Base-by-base conservation (phyloP, 345 rosid genomes). In the Durio zibethinus region DNA sequence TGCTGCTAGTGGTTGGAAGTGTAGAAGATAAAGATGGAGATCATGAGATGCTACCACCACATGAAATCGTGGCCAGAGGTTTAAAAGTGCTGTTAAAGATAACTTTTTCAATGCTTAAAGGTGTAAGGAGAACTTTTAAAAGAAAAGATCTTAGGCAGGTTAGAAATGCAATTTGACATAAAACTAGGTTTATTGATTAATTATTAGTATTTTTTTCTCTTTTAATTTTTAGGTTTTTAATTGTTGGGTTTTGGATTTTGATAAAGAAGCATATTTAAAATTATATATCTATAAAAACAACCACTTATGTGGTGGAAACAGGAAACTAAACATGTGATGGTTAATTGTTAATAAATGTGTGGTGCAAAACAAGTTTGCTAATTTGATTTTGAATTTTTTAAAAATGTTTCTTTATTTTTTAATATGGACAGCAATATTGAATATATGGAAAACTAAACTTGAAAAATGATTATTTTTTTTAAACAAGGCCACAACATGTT, bases 101-200 rank as follows among this genome's bases (percentile, higher is more conserved):
- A 27, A 82, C 89, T 5, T 85, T 77, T 63, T 89, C 90, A 23
- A 89, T 89, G 75, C 85, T 87, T 25, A 90, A 89, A 87, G 92
- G 92, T 2, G 89, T 73, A 5, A 90, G 92, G 25, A 83, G 92
- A 84, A 89, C 92, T 42, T 73, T 89, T 69, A 89, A 87, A 66
- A 89, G 92, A 72, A 82, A 90, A 77, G 92, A 89, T 84, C 87
- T 87, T 40, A 77, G 90, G 72, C 90, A 86, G 88, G 92, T 87
- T 54, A 84, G 92, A 61, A 85, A 89, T 67, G 90, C 89, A 20
- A 81, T 89, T 23, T 89, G 84, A 80, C 89, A 80, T 54, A 83
- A 83, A 75, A 89, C 90, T 40, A 90, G 92, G 20, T 87, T 89
- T 76, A 88, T 89, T 36, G 92, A 87, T 80, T 87, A 62, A 82